phyloP scores from a whole-genome alignment of 2,329 filamentous ascomycete genomes.

The Chaetomium sp. region DNA sequence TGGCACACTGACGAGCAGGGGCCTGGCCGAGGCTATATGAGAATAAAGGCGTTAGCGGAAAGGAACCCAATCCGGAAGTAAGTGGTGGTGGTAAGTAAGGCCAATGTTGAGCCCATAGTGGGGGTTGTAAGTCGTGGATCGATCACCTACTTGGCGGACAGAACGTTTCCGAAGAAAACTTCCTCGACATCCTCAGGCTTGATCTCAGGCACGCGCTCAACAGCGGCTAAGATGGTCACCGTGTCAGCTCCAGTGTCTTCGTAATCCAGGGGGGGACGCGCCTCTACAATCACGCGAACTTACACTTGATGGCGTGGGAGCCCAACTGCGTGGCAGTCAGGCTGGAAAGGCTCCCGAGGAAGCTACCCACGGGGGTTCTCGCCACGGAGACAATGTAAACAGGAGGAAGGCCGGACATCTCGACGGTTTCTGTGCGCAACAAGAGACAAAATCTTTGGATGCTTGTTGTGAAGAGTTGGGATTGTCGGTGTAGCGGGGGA shows the following conservation, averaged over 20 bases:
- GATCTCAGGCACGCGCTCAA: slow-evolving; percentile 79
- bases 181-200: slow-evolving; percentile 88
- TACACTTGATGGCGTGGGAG: slow-evolving; percentile 87
- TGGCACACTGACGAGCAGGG: slow-evolving; percentile 87
- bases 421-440: slow-evolving; percentile 11
- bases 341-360: slow-evolving; percentile 88
- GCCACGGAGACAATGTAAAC: slow-evolving; percentile 95
- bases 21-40: slow-evolving; percentile 77
- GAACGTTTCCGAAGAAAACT: slow-evolving; percentile 96
- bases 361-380: slow-evolving; percentile 87
- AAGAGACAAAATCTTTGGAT: background rate
- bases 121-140: background rate
- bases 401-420: slow-evolving; percentile 72
- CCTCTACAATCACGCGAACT: slow-evolving; percentile 24
- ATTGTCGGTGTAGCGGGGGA: slow-evolving; percentile 15
- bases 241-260: slow-evolving; percentile 9
- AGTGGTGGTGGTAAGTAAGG: too few species aligned
- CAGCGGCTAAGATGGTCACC: slow-evolving; percentile 48
- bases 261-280: background rate
- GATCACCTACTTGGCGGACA: slow-evolving; percentile 76
- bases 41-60: background rate
- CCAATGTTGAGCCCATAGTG: background rate
- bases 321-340: slow-evolving; percentile 82
- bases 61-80: too few species aligned
- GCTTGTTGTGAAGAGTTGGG: slow-evolving; percentile 10